Evolutionary conservation across 257 asterid genomes (phyloP).

Genomic region (Solanum dulcamara): DNA sequence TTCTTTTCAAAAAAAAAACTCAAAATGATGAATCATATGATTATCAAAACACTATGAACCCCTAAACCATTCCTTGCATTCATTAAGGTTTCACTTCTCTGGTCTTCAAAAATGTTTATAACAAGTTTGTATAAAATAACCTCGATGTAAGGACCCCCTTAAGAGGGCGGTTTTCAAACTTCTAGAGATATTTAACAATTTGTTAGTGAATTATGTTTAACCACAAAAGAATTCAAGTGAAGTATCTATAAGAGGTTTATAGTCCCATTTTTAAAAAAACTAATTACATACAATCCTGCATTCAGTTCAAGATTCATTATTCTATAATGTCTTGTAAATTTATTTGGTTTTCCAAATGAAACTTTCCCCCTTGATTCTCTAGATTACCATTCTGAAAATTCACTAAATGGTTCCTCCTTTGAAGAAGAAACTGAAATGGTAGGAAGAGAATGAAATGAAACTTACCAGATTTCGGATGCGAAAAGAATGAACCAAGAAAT

Average conservation of each 20-base stretch:
- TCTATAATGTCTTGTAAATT: neutral
- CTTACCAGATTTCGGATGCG: conserved; percentile 56
- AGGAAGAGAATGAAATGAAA: neutral
- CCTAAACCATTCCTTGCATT: neutral
- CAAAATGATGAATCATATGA: neutral
- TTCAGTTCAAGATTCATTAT: neutral
- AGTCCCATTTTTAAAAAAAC: neutral
- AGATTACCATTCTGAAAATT: neutral
- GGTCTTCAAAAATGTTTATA: neutral
- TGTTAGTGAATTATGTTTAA: neutral
- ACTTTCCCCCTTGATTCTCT: neutral
- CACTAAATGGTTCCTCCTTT: neutral
- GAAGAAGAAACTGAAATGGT: neutral
- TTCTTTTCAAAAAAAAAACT: neutral
- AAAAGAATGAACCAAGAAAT: conserved; percentile 73
- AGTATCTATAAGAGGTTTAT: neutral
- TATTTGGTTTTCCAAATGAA: neutral
- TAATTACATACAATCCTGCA: neutral
- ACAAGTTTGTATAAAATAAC: too few species aligned
- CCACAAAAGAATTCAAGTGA: neutral
- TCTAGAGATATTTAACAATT: neutral
- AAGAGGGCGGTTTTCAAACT: neutral
- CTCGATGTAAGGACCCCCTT: neutral
- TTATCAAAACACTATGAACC: neutral
- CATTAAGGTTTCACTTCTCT: neutral